Conservation (phyloP, 306 rosid genomes). For the Elaeagnus macrophylla region DNA sequence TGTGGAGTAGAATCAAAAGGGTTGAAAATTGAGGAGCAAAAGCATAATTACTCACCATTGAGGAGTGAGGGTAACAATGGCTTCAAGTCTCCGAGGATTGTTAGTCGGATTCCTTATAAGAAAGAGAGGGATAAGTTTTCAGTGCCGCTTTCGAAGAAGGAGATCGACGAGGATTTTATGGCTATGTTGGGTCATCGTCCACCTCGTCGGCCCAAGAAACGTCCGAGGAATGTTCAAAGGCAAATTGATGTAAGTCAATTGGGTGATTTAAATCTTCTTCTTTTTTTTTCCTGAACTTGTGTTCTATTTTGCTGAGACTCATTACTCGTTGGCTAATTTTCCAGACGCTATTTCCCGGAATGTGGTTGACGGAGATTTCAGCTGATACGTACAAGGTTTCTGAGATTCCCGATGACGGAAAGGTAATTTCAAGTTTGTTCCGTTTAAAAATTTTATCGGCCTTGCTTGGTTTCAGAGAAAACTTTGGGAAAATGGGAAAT, state of each 20-base stretch:
- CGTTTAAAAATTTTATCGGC: not conserved
- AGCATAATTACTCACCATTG: slow-evolving; percentile 34
- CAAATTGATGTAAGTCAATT: slow-evolving; percentile 48
- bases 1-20: slow-evolving; percentile 15
- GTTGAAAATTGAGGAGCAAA: slow-evolving; percentile 50
- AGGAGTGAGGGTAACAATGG: slow-evolving; percentile 31
- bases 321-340: not conserved
- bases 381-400: slow-evolving; percentile 61
- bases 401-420: slow-evolving; percentile 43
- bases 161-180: slow-evolving; percentile 70
- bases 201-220: slow-evolving; percentile 56
- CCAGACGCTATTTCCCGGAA: slow-evolving; percentile 64
- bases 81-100: slow-evolving; percentile 28
- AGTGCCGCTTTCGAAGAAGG: slow-evolving; percentile 41
- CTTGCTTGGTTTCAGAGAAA: not conserved
- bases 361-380: slow-evolving; percentile 59
- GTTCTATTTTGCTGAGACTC: not conserved
- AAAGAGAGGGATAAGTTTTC: slow-evolving; percentile 39
- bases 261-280: not conserved
- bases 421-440: slow-evolving; percentile 28
- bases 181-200: slow-evolving; percentile 47
- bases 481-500: not conserved
- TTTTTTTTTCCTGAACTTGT: not conserved
- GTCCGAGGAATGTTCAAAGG: slow-evolving; percentile 51
- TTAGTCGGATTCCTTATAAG: slow-evolving; percentile 34